These are phyloP conservation scores for Stephania cephalantha DNA, from an alignment of 164 flowering plant genomes.

Conservation along the genomic window DNA sequence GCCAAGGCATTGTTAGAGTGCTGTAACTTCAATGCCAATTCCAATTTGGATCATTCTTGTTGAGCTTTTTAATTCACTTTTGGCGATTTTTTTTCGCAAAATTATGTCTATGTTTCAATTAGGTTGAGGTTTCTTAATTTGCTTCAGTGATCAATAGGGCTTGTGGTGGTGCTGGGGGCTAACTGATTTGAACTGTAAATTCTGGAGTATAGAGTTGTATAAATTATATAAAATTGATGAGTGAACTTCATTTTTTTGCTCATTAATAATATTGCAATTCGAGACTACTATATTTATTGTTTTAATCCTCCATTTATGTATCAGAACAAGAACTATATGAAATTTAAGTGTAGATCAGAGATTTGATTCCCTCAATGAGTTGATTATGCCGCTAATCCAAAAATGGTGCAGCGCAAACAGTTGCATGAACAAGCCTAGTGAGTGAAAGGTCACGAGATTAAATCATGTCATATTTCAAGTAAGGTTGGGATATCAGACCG, in stretches of 20 bases:
- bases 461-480: no score
- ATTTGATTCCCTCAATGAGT: not conserved
- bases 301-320: not conserved
- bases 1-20: slow-evolving; percentile 72
- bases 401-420: no score
- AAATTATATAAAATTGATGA: slow-evolving; percentile 19
- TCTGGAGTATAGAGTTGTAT: slow-evolving; percentile 20
- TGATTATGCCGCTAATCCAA: no score
- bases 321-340: not conserved
- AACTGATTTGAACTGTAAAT: slow-evolving; percentile 25
- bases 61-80: not conserved
- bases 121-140: slow-evolving; percentile 13
- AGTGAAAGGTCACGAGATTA: no score
- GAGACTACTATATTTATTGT: not conserved
- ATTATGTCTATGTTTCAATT: slow-evolving; percentile 5
- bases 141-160: slow-evolving; percentile 22
- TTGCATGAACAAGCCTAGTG: no score
- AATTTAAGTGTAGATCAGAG: not conserved
- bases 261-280: not conserved
- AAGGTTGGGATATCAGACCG: no score
- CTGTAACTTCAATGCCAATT: slow-evolving; percentile 34
- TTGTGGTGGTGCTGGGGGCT: slow-evolving; percentile 16
- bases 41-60: slow-evolving; percentile 21
- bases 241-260: not conserved
- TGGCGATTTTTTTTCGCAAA: not conserved